These are phyloP conservation scores for Acer saccharum DNA, from an alignment of 345 rosid species.

Conservation along the genomic window DNA sequence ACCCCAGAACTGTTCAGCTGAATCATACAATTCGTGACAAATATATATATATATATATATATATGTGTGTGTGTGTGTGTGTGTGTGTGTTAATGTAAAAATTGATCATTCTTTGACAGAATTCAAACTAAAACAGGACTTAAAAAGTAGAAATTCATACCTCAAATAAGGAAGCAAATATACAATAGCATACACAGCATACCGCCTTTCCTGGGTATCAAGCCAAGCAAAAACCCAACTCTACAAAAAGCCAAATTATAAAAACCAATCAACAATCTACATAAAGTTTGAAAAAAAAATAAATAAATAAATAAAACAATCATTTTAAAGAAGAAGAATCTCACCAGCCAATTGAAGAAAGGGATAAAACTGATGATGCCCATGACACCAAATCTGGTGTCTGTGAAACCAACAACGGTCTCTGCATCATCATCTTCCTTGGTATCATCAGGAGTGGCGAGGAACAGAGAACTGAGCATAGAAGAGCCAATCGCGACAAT, in stretches of 20 bases:
- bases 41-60: no score
- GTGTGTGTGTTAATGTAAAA: no score
- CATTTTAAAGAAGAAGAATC: neutral
- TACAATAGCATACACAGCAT: conserved; percentile 67
- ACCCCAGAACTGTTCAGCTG: neutral
- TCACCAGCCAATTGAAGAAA: conserved; percentile 96
- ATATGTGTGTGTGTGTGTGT: no score
- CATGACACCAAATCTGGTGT: conserved; percentile 84
- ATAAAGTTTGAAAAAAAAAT: neutral
- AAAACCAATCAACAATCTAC: neutral
- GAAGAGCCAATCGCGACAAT: conserved; percentile 75
- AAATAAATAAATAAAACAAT: no score
- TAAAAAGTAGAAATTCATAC: conserved; percentile 29
- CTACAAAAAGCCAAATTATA: conserved; percentile 35
- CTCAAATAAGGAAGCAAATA: conserved; percentile 88
- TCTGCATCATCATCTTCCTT: conserved; percentile 48
- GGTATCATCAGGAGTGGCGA: conserved; percentile 44
- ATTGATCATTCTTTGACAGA: neutral
- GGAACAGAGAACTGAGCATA: conserved; percentile 67
- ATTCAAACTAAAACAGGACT: neutral
- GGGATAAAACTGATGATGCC: conserved; percentile 92
- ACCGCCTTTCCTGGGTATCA: conserved; percentile 84
- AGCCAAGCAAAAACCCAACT: conserved; percentile 99
- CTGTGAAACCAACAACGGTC: conserved; percentile 59
- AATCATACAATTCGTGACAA: neutral